Conservation (phyloP, 148 eudicot genomes). For the Simmondsia chinensis region DNA sequence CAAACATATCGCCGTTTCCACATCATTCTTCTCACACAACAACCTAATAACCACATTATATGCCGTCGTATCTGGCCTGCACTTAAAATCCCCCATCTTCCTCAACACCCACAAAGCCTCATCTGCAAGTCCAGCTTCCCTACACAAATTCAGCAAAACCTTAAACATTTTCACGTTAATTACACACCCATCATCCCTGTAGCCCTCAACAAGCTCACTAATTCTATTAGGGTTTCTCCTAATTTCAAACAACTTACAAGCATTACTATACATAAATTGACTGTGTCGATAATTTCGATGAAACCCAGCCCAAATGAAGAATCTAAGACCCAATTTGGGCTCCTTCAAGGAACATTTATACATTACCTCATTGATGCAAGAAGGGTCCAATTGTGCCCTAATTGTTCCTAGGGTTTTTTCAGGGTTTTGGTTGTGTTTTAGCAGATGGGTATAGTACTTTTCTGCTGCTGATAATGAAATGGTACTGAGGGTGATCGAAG, state of each 20-base stretch:
- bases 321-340: constrained; percentile 58
- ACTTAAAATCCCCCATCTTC: constrained; percentile 54
- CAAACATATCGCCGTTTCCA: constrained; percentile 36
- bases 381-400: constrained; percentile 30
- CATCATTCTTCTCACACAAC: constrained; percentile 41
- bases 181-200: constrained; percentile 36
- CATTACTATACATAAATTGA: constrained; percentile 42
- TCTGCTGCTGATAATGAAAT: constrained; percentile 27
- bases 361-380: constrained; percentile 43
- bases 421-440: constrained; percentile 28
- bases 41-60: constrained; percentile 64
- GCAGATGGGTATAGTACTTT: constrained; percentile 33
- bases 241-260: constrained; percentile 45
- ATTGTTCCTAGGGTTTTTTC: constrained; percentile 47
- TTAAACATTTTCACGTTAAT: constrained; percentile 46
- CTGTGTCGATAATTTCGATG: constrained; percentile 53
- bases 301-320: constrained; percentile 76
- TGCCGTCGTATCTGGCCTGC: constrained; percentile 55
- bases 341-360: constrained; percentile 31
- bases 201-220: constrained; percentile 41
- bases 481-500: background rate
- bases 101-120: constrained; percentile 71
- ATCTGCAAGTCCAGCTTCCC: constrained; percentile 46
- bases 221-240: constrained; percentile 23
- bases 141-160: constrained; percentile 65